A percentile compares a stretch with the other conserved stretches of the same genome.
These are phyloP conservation scores for Arthrocladium fulminans DNA, from an alignment of 2,329 filamentous ascomycete species.

Conservation along the genomic window DNA sequence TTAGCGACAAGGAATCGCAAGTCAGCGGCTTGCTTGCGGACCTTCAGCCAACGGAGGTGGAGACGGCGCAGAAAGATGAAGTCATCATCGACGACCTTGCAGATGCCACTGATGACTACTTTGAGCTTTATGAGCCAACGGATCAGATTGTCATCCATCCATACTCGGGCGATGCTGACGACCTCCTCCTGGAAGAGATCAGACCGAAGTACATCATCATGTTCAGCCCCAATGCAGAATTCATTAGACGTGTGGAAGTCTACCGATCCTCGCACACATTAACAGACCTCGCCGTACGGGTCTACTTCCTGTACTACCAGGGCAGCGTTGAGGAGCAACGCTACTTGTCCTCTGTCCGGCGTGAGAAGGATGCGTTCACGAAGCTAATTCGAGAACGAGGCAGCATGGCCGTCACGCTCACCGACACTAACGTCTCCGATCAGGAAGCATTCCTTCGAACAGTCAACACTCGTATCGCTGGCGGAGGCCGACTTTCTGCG, in stretches of 20 bases:
- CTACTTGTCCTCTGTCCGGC: slow-evolving; percentile 79
- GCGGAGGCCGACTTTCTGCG: slow-evolving; percentile 73
- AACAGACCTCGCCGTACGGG: slow-evolving; percentile 67
- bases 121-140: slow-evolving; percentile 82
- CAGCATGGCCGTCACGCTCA: slow-evolving; percentile 80
- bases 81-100: slow-evolving; percentile 71
- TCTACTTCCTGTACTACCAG: slow-evolving; percentile 96
- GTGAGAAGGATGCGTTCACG: slow-evolving; percentile 94
- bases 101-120: slow-evolving; percentile 67
- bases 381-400: slow-evolving; percentile 89
- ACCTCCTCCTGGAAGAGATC: slow-evolving; percentile 89
- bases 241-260: slow-evolving; percentile 88
- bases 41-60: slow-evolving; percentile 69
- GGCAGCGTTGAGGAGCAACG: slow-evolving; percentile 92
- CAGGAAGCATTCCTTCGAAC: slow-evolving; percentile 90
- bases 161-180: slow-evolving; percentile 91
- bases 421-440: slow-evolving; percentile 67
- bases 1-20: slow-evolving; percentile 75
- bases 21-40: slow-evolving; percentile 75
- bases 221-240: slow-evolving; percentile 93
- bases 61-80: slow-evolving; percentile 66
- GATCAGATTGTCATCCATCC: slow-evolving; percentile 83
- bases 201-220: slow-evolving; percentile 94
- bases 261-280: slow-evolving; percentile 76
- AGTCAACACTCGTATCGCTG: slow-evolving; percentile 92